Evolutionary conservation across 2,329 filamentous ascomycete genomes (phyloP), one percentile per base, ranked within the genome.

Genomic region (Sarocladium oryzae): DNA sequence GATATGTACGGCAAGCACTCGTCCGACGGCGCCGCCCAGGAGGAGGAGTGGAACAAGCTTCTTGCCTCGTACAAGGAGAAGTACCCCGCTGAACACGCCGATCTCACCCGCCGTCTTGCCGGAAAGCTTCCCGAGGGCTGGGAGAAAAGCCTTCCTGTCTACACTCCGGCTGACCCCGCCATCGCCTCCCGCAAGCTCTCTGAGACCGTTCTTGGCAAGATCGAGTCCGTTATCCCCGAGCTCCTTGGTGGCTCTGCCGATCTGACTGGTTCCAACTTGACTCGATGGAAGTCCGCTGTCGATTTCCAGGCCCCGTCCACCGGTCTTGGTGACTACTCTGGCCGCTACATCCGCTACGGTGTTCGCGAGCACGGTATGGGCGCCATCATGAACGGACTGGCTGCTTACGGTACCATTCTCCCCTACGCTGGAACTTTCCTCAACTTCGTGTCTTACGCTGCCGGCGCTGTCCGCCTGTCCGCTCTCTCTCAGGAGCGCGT

Each of bases 361-460:
- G 88, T 95, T 63, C 87, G 89, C 71, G 89, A 95, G 78, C 89
- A 95, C 72, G 88, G 74, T 61, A 95, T 95, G 89, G 89, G 87
- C 66, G 88, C 88, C 64, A 89, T 95, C 73, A 87, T 95, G 77
- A 96, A 96, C 79, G 93, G 93, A 76, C 79, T 99, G 54, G 84
- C 90, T 58, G 93, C 91, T 57, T 99, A 97, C 73, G 93, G 93
- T 63, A 95, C 90, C 65, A 78, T 96, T 66, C 86, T 99, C 67
- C 93, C 93, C 61, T 95, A 91, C 61, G 84, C 84, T 60, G 93
- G 93, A 74, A 97, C 93, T 64, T 99, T 99, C 85, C 80, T 99
- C 62, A 99, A 97, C 86, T 99, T 99, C 72, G 90, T 97, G 61
- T 97, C 92, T 23, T 99, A 99, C 71, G 92, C 89, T 61, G 90